Percentiles rank a stretch among this genome's conserved stretches.
Evolutionary conservation across 139 green algal species (phyloP).

Genomic region (Nannochloris sp.): DNA sequence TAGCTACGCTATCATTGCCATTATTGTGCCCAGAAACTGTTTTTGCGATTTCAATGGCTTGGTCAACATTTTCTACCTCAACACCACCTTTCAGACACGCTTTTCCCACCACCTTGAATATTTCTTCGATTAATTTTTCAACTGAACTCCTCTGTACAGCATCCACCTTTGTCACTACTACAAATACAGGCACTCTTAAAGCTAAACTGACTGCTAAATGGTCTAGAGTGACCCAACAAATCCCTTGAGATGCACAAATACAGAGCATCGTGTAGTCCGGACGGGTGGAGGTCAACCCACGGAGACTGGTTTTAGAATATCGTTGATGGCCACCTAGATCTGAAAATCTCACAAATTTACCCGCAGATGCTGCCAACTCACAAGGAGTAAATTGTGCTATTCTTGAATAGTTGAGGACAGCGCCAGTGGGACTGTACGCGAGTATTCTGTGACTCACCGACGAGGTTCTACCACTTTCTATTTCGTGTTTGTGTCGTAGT

Average conservation of each 20-base stretch:
- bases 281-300: constrained; percentile 54
- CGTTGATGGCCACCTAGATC: constrained; percentile 75
- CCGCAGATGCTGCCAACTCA: constrained; percentile 38
- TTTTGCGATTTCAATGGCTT: constrained; percentile 12
- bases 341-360: constrained; percentile 55
- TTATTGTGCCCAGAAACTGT: background rate
- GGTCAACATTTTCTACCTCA: background rate
- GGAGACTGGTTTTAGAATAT: constrained; percentile 77
- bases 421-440: constrained; percentile 52
- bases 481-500: constrained; percentile 83
- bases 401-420: constrained; percentile 58
- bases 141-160: constrained; percentile 7
- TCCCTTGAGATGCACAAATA: constrained; percentile 32
- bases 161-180: constrained; percentile 71
- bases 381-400: constrained; percentile 35
- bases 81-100: background rate
- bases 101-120: background rate
- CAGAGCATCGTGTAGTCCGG: constrained; percentile 74
- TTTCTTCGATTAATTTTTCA: background rate
- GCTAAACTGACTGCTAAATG: constrained; percentile 70
- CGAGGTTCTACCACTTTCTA: constrained; percentile 71
- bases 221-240: constrained; percentile 46
- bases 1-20: constrained; percentile 10
- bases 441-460: constrained; percentile 57
- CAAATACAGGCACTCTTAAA: constrained; percentile 59